Conservation (phyloP, 495 filamentous ascomycete genomes). For the Trichoderma virens region DNA sequence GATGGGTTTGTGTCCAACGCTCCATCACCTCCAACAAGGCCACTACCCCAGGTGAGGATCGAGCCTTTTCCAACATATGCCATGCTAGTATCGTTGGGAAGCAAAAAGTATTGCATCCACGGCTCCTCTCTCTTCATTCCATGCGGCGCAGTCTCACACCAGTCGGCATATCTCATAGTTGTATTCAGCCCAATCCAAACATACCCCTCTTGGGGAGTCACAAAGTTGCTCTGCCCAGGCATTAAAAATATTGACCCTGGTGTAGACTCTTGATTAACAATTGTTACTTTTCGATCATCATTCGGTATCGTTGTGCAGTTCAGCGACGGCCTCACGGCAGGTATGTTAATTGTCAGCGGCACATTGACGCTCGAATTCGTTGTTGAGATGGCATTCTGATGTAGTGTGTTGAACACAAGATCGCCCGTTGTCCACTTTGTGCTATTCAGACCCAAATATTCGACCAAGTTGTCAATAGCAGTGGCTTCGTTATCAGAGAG, state of each 20-base stretch:
- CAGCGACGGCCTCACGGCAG: constrained; percentile 10
- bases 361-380: background rate
- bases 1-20: constrained; percentile 2
- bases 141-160: background rate
- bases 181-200: background rate
- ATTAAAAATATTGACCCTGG: background rate
- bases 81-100: constrained; percentile 7
- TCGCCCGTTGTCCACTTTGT: constrained; percentile 13
- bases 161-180: background rate
- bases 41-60: background rate
- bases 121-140: background rate
- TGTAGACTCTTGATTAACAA: background rate
- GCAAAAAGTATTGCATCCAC: constrained; percentile 9
- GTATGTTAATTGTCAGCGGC: background rate
- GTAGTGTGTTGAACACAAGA: constrained; percentile 12
- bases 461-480: constrained; percentile 12
- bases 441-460: constrained; percentile 11
- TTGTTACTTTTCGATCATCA: background rate
- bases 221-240: background rate
- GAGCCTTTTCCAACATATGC: constrained; percentile 7
- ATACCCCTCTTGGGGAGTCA: background rate
- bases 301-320: constrained; percentile 12
- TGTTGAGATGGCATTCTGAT: background rate
- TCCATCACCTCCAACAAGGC: background rate
- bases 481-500: constrained; percentile 12